phyloP scores from a whole-genome alignment of 2,329 filamentous ascomycete genomes.

The Raffaelea albimanens region DNA sequence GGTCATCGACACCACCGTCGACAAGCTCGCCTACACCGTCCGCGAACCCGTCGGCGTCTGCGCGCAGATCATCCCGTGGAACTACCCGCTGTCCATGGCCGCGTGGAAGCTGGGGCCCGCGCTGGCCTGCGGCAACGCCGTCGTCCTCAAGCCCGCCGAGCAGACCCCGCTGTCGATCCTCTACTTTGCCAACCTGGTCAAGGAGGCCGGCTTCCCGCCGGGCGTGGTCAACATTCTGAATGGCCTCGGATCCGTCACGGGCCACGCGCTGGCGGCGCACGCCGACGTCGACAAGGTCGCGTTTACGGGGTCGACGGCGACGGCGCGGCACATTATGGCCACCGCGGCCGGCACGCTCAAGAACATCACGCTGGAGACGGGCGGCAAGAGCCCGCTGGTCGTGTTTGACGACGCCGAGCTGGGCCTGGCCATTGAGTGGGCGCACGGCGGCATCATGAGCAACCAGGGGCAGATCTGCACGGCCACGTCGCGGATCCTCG shows the following conservation, averaged over 20 bases:
- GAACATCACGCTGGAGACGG: constrained; percentile 49
- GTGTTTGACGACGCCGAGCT: constrained; percentile 53
- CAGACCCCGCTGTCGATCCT: constrained; percentile 53
- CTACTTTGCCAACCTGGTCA: constrained; percentile 53
- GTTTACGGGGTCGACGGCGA: constrained; percentile 62
- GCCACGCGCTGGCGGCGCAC: constrained; percentile 56
- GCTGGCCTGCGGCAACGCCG: constrained; percentile 49
- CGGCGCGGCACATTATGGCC: constrained; percentile 60
- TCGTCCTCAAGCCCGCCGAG: constrained; percentile 54
- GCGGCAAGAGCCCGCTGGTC: constrained; percentile 49
- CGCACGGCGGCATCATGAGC: constrained; percentile 44
- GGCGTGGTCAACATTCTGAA: constrained; percentile 67
- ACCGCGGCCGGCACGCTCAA: constrained; percentile 51
- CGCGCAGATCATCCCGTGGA: constrained; percentile 64
- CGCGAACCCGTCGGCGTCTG: constrained; percentile 63
- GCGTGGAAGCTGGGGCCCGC: constrained; percentile 65
- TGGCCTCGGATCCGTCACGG: constrained; percentile 55
- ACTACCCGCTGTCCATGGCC: constrained; percentile 62
- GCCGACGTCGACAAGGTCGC: constrained; percentile 60
- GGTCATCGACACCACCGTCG: constrained; percentile 51
- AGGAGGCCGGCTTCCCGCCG: constrained; percentile 63
- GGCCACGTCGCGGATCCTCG: constrained; percentile 62
- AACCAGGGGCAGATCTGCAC: constrained; percentile 70
- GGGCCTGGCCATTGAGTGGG: constrained; percentile 49
- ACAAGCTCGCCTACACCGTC: constrained; percentile 60